phyloP scores from a whole-genome alignment of 2,329 filamentous ascomycete genomes.

The Aspergillus hortae region DNA sequence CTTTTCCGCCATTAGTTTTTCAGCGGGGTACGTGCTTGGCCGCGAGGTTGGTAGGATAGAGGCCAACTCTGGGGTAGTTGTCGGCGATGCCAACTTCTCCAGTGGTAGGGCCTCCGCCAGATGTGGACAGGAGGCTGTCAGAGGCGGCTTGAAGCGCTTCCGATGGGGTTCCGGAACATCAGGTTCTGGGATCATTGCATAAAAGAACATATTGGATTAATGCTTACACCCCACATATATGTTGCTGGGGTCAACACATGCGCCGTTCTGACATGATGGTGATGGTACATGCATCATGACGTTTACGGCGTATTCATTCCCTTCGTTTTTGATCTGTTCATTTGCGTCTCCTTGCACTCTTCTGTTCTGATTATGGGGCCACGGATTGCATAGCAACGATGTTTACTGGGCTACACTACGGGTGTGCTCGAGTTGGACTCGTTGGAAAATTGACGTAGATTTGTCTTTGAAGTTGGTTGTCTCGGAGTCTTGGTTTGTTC shows the following conservation, averaged over 20 bases:
- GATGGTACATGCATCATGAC: neutral
- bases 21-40: constrained; percentile 61
- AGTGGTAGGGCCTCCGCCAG: constrained; percentile 31
- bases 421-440: neutral
- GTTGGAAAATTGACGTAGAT: constrained; percentile 5
- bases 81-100: constrained; percentile 24
- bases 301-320: neutral
- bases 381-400: constrained; percentile 2
- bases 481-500: neutral
- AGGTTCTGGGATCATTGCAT: constrained; percentile 37
- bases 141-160: constrained; percentile 40
- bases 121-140: constrained; percentile 46
- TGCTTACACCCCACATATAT: neutral
- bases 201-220: neutral
- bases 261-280: neutral
- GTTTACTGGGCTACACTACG: neutral
- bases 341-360: neutral
- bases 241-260: neutral
- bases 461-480: neutral
- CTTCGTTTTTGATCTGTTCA: neutral
- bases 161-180: constrained; percentile 40
- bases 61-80: constrained; percentile 29
- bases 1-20: constrained; percentile 62
- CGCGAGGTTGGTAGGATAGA: constrained; percentile 56
- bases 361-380: neutral